A percentile compares a stretch with the other conserved stretches of the same genome.
These are phyloP conservation scores for Candida montana DNA, from an alignment of 805 yeast genomes.

Conservation along the genomic window DNA sequence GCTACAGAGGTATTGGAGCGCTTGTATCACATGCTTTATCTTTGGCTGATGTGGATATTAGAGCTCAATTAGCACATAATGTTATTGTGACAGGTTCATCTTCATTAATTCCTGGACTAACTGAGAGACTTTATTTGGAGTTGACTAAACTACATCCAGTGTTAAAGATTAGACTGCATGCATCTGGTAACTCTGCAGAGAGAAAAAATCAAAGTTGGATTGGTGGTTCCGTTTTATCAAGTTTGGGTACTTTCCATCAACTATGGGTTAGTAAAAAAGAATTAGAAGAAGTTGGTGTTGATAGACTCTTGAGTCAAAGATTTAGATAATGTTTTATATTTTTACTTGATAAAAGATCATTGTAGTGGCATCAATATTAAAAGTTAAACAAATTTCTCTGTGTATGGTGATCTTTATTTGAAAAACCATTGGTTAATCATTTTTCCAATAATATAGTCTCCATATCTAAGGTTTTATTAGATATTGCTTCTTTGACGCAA, in stretches of 20 bases:
- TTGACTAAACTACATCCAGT: constrained; percentile 71
- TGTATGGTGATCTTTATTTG: too few species aligned
- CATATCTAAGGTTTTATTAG: constrained; percentile 4
- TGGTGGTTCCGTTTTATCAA: constrained; percentile 84
- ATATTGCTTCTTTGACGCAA: constrained; percentile 23
- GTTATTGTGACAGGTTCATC: constrained; percentile 83
- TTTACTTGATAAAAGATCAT: too few species aligned
- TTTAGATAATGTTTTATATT: constrained; percentile 48
- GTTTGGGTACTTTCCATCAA: constrained; percentile 92
- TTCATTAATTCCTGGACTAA: constrained; percentile 74
- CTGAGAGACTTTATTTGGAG: constrained; percentile 71
- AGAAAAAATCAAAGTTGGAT: constrained; percentile 83
- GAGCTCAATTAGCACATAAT: constrained; percentile 84
- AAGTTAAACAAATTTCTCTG: too few species aligned
- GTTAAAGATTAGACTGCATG: constrained; percentile 74
- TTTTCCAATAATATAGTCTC: too few species aligned
- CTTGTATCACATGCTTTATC: constrained; percentile 51
- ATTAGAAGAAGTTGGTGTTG: constrained; percentile 83
- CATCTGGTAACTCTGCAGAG: constrained; percentile 73
- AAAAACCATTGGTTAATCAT: too few species aligned
- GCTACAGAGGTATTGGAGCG: constrained; percentile 48
- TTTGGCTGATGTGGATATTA: constrained; percentile 70
- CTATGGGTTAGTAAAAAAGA: constrained; percentile 88
- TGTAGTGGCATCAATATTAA: too few species aligned
- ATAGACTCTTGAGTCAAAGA: constrained; percentile 71